A percentile compares a stretch with the other conserved stretches of the same genome.
Conservation (phyloP, 2,329 filamentous ascomycete species). For the Pseudocercospora fijiensis region DNA sequence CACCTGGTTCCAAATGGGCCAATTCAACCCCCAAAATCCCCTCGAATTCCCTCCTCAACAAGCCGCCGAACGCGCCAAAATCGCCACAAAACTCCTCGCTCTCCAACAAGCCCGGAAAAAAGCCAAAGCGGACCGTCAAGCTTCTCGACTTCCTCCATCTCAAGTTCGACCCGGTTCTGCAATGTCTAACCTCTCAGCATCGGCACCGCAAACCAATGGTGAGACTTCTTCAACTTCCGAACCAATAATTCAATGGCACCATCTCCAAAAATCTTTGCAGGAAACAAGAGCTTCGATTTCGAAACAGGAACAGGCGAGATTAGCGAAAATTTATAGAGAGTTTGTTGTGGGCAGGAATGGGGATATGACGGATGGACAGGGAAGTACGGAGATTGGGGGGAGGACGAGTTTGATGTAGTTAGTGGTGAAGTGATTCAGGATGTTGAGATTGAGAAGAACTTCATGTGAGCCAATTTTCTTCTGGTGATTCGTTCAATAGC, state of each 20-base stretch:
- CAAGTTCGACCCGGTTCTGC: slow-evolving; percentile 17
- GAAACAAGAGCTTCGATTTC: slow-evolving; percentile 82
- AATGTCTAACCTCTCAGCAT: slow-evolving; percentile 7
- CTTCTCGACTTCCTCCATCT: slow-evolving; percentile 18
- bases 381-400: slow-evolving; percentile 86
- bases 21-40: slow-evolving; percentile 45
- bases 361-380: slow-evolving; percentile 92
- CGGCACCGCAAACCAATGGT: slow-evolving; percentile 12
- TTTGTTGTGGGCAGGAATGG: slow-evolving; percentile 91
- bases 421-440: slow-evolving; percentile 4
- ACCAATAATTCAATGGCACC: slow-evolving; percentile 79
- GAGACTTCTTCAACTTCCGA: slow-evolving; percentile 46
- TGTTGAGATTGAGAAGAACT: neutral
- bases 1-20: slow-evolving; percentile 80
- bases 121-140: slow-evolving; percentile 54
- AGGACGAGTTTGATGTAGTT: slow-evolving; percentile 84
- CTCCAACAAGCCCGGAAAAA: slow-evolving; percentile 71
- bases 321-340: slow-evolving; percentile 83
- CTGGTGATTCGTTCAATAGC: no score
- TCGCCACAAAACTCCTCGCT: slow-evolving; percentile 76
- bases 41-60: slow-evolving; percentile 54
- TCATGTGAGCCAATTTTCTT: no score
- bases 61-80: slow-evolving; percentile 70
- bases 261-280: slow-evolving; percentile 74
- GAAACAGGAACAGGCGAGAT: slow-evolving; percentile 67